A percentile compares a stretch with the other conserved stretches of the same genome.
Conservation (phyloP, 129 eudicot species). For the Saposhnikovia divaricata region DNA sequence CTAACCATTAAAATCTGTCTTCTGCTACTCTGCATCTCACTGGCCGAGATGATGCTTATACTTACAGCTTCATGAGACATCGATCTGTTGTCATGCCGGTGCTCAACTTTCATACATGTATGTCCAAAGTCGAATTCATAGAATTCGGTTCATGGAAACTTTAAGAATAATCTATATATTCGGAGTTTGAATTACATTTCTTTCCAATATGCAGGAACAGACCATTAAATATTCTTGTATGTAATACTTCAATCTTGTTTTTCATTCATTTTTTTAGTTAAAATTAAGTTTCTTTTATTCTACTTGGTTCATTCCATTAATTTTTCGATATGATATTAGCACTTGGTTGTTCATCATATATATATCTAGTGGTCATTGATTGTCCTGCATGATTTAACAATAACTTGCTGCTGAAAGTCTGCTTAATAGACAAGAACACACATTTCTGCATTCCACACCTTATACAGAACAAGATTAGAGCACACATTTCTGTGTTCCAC, state of each 20-base stretch:
- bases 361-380: neutral
- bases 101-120: neutral
- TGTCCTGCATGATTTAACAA: neutral
- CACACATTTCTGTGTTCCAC: no score
- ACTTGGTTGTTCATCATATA: neutral
- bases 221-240: neutral
- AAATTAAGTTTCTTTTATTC: neutral
- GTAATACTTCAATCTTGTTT: neutral
- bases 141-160: constrained; percentile 5
- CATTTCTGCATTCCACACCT: neutral
- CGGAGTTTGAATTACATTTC: constrained; percentile 10
- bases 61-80: neutral
- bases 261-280: neutral
- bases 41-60: neutral
- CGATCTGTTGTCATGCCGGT: neutral
- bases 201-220: neutral
- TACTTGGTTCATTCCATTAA: neutral
- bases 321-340: neutral
- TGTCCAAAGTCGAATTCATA: constrained; percentile 4
- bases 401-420: neutral
- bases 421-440: no score
- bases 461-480: no score
- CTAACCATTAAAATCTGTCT: constrained; percentile 18
- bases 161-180: constrained; percentile 12
- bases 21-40: neutral